Percentiles rank a stretch among this genome's conserved stretches.
Evolutionary conservation across 345 rosid genomes (phyloP).

Genomic region (Lepidium didymum): DNA sequence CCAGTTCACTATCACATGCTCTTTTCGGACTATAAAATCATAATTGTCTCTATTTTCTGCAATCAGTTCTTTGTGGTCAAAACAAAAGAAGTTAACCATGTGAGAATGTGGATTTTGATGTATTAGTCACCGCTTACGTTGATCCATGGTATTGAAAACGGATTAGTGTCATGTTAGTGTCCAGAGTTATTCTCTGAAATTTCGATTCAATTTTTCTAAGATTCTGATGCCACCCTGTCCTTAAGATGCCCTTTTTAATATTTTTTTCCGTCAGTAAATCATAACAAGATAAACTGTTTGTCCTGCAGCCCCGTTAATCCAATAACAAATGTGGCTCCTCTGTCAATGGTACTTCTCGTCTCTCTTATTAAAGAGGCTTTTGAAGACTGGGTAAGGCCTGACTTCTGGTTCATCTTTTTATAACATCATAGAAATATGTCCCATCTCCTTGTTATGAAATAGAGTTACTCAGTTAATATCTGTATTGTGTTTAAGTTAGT

Average conservation of each 20-base stretch:
- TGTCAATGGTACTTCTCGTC: conserved; percentile 89
- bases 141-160: background rate
- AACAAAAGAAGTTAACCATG: background rate
- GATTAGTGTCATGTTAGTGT: background rate
- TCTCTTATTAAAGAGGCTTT: conserved; percentile 98
- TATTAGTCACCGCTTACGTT: background rate
- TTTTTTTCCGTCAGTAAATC: background rate
- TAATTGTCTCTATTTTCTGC: background rate
- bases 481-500: background rate
- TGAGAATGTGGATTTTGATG: background rate
- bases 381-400: conserved; percentile 85
- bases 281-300: conserved; percentile 6
- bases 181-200: background rate
- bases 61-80: background rate
- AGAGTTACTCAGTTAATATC: background rate
- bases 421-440: background rate
- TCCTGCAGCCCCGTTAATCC: conserved; percentile 95
- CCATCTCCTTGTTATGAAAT: background rate
- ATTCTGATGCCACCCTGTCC: background rate
- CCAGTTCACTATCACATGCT: background rate
- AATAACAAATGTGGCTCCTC: conserved; percentile 83
- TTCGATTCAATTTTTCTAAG: background rate
- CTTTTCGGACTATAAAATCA: background rate
- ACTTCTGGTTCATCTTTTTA: background rate
- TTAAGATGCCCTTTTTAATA: background rate